Evolutionary conservation across 106 monocot genomes (phyloP).

Genomic region (Dendrobium catenatum): DNA sequence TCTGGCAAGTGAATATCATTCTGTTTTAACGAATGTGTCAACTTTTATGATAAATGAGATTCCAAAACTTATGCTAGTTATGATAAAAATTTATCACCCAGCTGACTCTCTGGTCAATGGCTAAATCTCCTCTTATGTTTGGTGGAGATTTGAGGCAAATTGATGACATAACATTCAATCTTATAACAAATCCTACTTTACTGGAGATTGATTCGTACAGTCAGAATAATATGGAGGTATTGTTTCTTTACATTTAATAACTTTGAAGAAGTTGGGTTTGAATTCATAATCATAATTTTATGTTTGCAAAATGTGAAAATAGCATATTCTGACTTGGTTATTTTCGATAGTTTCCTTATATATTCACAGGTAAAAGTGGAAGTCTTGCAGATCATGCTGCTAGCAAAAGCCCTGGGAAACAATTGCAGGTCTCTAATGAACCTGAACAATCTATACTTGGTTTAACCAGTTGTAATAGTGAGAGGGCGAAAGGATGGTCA

Average conservation of each 20-base stretch:
- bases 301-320: neutral
- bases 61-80: neutral
- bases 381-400: slow-evolving; percentile 8
- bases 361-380: slow-evolving; percentile 15
- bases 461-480: slow-evolving; percentile 44
- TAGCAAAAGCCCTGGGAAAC: slow-evolving; percentile 10
- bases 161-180: slow-evolving; percentile 41
- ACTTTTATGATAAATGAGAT: neutral
- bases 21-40: neutral
- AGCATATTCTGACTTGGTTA: slow-evolving; percentile 12
- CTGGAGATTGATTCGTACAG: slow-evolving; percentile 81
- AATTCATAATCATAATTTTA: neutral
- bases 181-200: slow-evolving; percentile 77
- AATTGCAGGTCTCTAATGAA: neutral
- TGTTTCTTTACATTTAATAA: neutral
- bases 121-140: slow-evolving; percentile 93
- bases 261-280: neutral
- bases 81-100: slow-evolving; percentile 21
- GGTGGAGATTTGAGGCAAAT: slow-evolving; percentile 83
- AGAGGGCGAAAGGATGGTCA: slow-evolving; percentile 55
- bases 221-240: slow-evolving; percentile 77
- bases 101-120: slow-evolving; percentile 96
- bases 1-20: slow-evolving; percentile 32
- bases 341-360: slow-evolving; percentile 34
- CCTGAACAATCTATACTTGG: slow-evolving; percentile 16